phyloP scores from a whole-genome alignment of 225 moss, liverwort and hornwort genomes.

The Polytrichum commune region DNA sequence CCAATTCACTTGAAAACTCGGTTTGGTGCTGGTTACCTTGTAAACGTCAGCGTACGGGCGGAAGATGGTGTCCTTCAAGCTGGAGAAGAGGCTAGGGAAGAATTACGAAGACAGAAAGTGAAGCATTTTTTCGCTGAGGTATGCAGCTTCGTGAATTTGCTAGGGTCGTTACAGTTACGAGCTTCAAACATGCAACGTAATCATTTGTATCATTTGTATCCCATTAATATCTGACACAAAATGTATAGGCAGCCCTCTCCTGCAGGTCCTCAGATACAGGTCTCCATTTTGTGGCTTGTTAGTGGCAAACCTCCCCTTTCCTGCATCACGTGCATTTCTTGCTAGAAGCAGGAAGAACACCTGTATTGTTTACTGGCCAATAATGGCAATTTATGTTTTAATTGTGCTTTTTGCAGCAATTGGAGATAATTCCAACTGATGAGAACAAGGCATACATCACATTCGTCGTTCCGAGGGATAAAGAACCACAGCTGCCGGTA shows the following conservation, averaged over 20 bases:
- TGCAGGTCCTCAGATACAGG: too few species aligned
- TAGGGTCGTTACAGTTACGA: too few species aligned
- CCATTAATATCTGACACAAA: too few species aligned
- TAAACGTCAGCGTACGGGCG: slow-evolving; percentile 88
- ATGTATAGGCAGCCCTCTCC: too few species aligned
- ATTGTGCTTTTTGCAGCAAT: slow-evolving; percentile 44
- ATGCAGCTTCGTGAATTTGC: not conserved
- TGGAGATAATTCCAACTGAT: slow-evolving; percentile 52
- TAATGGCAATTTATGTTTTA: not conserved
- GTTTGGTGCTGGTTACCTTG: slow-evolving; percentile 92
- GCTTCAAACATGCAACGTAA: too few species aligned
- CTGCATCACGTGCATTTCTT: too few species aligned
- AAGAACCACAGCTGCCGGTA: slow-evolving; percentile 74
- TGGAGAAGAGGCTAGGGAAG: slow-evolving; percentile 49
- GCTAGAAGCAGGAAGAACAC: too few species aligned
- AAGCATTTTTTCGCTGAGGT: slow-evolving; percentile 73
- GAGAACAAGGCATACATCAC: slow-evolving; percentile 92
- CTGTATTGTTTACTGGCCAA: too few species aligned
- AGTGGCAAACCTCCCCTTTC: too few species aligned
- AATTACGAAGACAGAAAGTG: slow-evolving; percentile 48
- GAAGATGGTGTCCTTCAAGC: slow-evolving; percentile 54
- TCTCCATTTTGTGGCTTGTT: too few species aligned
- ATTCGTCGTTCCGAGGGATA: slow-evolving; percentile 72
- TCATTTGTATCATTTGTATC: too few species aligned
- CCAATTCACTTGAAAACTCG: slow-evolving; percentile 89